A percentile compares a stretch with the other conserved stretches of the same genome.
These are phyloP conservation scores for Blastocystis sp. DNA, from an alignment of 352 stramenopile species.

Conservation along the genomic window DNA sequence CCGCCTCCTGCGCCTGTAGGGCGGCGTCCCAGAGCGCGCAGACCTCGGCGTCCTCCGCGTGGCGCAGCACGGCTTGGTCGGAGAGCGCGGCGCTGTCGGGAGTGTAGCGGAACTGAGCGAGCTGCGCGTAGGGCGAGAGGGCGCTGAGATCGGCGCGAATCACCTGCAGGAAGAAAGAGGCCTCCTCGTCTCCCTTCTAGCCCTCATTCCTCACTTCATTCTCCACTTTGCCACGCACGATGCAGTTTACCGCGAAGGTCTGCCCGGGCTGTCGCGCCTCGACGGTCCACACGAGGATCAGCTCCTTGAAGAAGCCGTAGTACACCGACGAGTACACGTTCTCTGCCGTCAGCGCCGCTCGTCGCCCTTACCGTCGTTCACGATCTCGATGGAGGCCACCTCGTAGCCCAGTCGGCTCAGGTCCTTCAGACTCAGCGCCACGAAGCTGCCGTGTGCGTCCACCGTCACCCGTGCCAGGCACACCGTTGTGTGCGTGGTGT, in stretches of 20 bases:
- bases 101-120: slow-evolving; percentile 29
- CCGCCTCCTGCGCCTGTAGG: too few species aligned
- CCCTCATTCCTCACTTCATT: background rate
- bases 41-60: background rate
- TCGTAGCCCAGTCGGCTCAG: slow-evolving; percentile 17
- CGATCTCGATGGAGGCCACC: slow-evolving; percentile 19
- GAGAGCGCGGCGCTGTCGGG: background rate
- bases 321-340: slow-evolving; percentile 56
- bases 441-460: slow-evolving; percentile 76
- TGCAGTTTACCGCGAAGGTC: background rate
- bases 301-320: slow-evolving; percentile 22
- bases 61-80: background rate
- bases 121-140: background rate
- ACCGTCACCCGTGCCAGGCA: slow-evolving; percentile 77
- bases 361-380: slow-evolving; percentile 18
- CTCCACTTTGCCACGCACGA: slow-evolving; percentile 18
- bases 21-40: background rate
- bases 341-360: background rate
- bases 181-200: background rate
- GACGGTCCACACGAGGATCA: slow-evolving; percentile 43
- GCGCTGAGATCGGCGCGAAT: background rate
- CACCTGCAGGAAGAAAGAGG: slow-evolving; percentile 30
- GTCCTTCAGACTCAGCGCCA: slow-evolving; percentile 74
- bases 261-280: background rate
- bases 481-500: slow-evolving; percentile 74